Evolutionary conservation across 164 flowering plant species (phyloP).

Genomic region (Hamamelis virginiana): DNA sequence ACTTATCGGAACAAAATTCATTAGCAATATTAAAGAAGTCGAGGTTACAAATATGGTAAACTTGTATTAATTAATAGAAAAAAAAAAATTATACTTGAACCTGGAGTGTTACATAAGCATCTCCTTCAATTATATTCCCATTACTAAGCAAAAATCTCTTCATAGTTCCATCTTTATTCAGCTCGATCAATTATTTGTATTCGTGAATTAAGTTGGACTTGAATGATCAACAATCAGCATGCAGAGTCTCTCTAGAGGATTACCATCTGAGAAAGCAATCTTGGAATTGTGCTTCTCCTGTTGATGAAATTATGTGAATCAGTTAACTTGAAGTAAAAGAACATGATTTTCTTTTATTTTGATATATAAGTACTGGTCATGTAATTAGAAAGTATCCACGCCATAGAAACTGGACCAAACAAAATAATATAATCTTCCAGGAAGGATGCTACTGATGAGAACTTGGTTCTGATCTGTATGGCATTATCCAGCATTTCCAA

Average conservation of each 20-base stretch:
- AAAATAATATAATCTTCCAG: not conserved
- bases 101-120: slow-evolving; percentile 93
- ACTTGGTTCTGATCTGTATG: too few species aligned
- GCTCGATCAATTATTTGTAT: slow-evolving; percentile 74
- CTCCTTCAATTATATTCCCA: slow-evolving; percentile 70
- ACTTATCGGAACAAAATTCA: slow-evolving; percentile 43
- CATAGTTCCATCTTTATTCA: slow-evolving; percentile 77
- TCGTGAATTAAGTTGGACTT: slow-evolving; percentile 80
- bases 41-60: not conserved
- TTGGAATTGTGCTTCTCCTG: slow-evolving; percentile 98
- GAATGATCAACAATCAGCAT: slow-evolving; percentile 83
- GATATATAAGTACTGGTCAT: not conserved
- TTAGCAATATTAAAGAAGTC: slow-evolving; percentile 4
- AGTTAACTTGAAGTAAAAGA: not conserved
- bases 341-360: too few species aligned
- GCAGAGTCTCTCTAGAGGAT: slow-evolving; percentile 97
- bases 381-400: not conserved
- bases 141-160: slow-evolving; percentile 59
- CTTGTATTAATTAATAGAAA: not conserved
- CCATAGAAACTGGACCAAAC: slow-evolving; percentile 2
- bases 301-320: slow-evolving; percentile 12
- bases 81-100: slow-evolving; percentile 37
- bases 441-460: not conserved
- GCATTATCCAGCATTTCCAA: too few species aligned
- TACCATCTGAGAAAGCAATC: slow-evolving; percentile 99